phyloP scores from a whole-genome alignment of 2,329 filamentous ascomycete species.

The Alternaria arborescens region DNA sequence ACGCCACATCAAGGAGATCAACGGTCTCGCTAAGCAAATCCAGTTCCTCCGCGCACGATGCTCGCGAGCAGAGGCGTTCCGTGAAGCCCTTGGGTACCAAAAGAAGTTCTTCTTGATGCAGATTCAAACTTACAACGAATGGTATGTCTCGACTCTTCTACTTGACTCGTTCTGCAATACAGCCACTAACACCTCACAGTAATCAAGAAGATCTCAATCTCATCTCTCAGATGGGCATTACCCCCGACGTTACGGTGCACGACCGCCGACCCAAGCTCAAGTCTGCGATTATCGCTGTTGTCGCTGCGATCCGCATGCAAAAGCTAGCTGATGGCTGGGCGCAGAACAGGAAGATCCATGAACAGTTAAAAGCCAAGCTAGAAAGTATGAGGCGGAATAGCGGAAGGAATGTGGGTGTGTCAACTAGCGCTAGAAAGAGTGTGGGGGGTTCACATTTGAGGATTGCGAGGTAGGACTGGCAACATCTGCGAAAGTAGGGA shows the following conservation, averaged over 20 bases:
- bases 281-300: constrained; percentile 58
- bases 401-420: constrained; percentile 25
- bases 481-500: constrained; percentile 40
- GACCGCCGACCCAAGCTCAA: constrained; percentile 58
- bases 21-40: constrained; percentile 87
- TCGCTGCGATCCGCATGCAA: constrained; percentile 62
- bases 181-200: constrained; percentile 60
- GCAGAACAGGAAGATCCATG: constrained; percentile 59
- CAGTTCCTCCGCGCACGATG: constrained; percentile 86
- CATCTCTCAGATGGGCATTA: constrained; percentile 82
- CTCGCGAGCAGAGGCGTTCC: constrained; percentile 80
- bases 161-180: not conserved
- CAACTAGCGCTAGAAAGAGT: constrained; percentile 55
- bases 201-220: constrained; percentile 91
- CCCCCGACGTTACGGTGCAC: constrained; percentile 57
- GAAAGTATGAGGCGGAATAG: constrained; percentile 53
- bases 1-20: constrained; percentile 76
- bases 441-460: constrained; percentile 56
- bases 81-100: constrained; percentile 81
- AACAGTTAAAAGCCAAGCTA: constrained; percentile 56
- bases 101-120: constrained; percentile 84
- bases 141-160: constrained; percentile 68
- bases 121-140: constrained; percentile 85
- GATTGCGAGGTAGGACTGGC: constrained; percentile 14
- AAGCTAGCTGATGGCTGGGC: constrained; percentile 60